Conservation (phyloP, 2,329 filamentous ascomycete genomes). For the Ophiostoma pallidulum region DNA sequence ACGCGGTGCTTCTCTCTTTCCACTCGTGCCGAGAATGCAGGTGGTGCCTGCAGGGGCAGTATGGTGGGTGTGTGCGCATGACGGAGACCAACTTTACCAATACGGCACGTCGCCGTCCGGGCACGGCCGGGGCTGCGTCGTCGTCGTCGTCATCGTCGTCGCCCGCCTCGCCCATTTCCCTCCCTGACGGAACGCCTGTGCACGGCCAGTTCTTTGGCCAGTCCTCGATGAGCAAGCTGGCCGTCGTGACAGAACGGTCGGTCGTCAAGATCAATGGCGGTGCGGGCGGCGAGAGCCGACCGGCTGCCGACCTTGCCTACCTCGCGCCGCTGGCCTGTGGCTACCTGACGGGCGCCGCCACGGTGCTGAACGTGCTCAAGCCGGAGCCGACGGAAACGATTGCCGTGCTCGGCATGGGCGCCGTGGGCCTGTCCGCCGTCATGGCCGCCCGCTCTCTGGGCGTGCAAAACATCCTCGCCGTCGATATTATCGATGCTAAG, state of each 20-base stretch:
- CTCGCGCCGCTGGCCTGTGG: not conserved
- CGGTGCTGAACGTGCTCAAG: not conserved
- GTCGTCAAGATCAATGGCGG: not conserved
- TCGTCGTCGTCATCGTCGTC: too few species aligned
- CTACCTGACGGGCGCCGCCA: not conserved
- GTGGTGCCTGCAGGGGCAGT: not conserved
- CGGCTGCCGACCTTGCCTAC: not conserved
- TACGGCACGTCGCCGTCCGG: not conserved
- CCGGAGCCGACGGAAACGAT: not conserved
- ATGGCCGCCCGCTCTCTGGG: too few species aligned
- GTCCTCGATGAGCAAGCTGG: not conserved
- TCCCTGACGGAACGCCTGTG: not conserved
- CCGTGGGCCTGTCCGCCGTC: too few species aligned
- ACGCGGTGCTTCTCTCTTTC: not conserved
- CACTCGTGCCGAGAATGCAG: not conserved
- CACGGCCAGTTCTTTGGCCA: conserved; percentile 1
- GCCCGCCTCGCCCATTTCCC: not conserved
- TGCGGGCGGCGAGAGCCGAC: too few species aligned
- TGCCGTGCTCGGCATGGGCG: too few species aligned
- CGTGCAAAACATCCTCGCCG: too few species aligned
- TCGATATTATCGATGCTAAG: too few species aligned
- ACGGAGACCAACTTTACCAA: not conserved
- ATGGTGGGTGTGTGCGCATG: not conserved
- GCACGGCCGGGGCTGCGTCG: too few species aligned
- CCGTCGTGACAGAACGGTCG: not conserved